These are phyloP conservation scores for Chloromonas sp. DNA, from an alignment of 163 green algal genomes.

Conservation along the genomic window DNA sequence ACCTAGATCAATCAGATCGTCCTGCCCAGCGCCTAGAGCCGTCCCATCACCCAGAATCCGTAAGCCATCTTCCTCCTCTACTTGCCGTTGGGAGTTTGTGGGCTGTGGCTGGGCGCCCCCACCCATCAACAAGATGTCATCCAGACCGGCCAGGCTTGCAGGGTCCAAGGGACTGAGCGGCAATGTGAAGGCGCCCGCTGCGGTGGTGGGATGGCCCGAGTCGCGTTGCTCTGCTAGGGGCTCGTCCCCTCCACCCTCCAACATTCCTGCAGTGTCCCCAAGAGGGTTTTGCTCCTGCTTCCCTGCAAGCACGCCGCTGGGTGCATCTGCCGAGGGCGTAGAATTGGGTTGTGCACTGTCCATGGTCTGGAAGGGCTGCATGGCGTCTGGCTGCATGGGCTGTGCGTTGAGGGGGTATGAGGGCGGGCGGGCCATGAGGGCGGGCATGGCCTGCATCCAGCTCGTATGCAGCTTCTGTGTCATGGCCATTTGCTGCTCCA, in stretches of 20 bases:
- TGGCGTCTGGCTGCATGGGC: neutral
- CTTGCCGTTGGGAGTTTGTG: too few relatives aligned
- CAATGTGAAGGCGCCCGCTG: neutral
- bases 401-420: neutral
- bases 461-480: constrained; percentile 30
- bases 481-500: constrained; percentile 78
- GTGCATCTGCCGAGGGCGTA: neutral
- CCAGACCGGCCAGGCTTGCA: neutral
- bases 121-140: neutral
- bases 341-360: neutral
- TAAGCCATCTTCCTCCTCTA: too few relatives aligned
- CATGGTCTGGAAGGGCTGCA: neutral
- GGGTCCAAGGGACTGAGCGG: neutral
- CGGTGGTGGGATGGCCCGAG: too few relatives aligned
- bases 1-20: too few relatives aligned
- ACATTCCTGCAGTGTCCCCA: neutral
- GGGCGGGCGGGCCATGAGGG: constrained; percentile 8
- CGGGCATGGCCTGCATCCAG: constrained; percentile 33
- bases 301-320: too few relatives aligned
- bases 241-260: neutral
- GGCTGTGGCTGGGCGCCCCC: too few relatives aligned
- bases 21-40: too few relatives aligned
- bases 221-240: too few relatives aligned
- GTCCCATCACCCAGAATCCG: too few relatives aligned
- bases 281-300: neutral